phyloP scores from a whole-genome alignment of 257 asterid species.

The Solanum habrochaites region DNA sequence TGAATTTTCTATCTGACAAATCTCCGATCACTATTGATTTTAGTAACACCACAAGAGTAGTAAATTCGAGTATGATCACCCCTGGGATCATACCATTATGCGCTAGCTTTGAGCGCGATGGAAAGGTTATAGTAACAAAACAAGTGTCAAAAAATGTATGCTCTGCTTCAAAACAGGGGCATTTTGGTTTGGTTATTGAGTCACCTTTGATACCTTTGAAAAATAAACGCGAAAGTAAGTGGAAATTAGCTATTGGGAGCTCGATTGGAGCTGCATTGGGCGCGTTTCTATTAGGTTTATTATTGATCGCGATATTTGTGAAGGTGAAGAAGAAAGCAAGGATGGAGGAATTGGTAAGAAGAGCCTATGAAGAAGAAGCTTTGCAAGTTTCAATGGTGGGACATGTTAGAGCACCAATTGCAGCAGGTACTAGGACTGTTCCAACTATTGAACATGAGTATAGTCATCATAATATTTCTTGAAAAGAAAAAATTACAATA shows the following conservation, averaged over 20 bases:
- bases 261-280: constrained; percentile 71
- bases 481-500: background rate
- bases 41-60: constrained; percentile 6
- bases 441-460: constrained; percentile 56
- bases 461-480: constrained; percentile 15
- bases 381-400: constrained; percentile 93
- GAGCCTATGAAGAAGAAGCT: constrained; percentile 96
- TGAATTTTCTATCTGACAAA: constrained; percentile 21
- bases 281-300: constrained; percentile 44
- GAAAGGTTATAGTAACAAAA: constrained; percentile 33
- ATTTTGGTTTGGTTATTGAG: constrained; percentile 66
- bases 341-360: constrained; percentile 74
- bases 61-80: background rate
- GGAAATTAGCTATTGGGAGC: constrained; percentile 54
- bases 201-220: constrained; percentile 52
- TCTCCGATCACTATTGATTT: constrained; percentile 56
- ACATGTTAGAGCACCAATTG: constrained; percentile 75
- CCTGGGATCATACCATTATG: constrained; percentile 52
- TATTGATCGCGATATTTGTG: constrained; percentile 51
- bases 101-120: constrained; percentile 52
- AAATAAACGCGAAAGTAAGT: constrained; percentile 30
- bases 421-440: constrained; percentile 52
- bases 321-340: constrained; percentile 78
- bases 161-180: constrained; percentile 32
- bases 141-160: constrained; percentile 42